These are phyloP conservation scores for Lablab purpureus DNA, from an alignment of 306 rosid genomes.

Conservation along the genomic window DNA sequence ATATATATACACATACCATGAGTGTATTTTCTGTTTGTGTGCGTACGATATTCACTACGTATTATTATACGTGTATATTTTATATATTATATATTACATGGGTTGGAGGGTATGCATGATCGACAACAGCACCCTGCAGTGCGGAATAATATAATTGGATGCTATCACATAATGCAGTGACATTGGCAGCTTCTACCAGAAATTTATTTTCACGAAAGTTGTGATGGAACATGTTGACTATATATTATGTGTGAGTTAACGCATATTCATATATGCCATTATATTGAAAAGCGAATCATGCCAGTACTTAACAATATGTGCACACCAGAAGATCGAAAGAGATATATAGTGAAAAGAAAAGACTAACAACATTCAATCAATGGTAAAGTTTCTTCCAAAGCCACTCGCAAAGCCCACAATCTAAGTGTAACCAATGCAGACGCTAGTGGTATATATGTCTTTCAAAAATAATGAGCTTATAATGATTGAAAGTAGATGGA, in stretches of 20 bases:
- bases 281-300: constrained; percentile 45
- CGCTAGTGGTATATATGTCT: constrained; percentile 41
- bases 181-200: constrained; percentile 53
- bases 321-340: constrained; percentile 41
- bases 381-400: constrained; percentile 38
- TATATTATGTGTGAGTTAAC: constrained; percentile 35
- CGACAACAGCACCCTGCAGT: constrained; percentile 30
- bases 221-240: constrained; percentile 56
- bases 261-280: constrained; percentile 42
- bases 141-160: constrained; percentile 46
- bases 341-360: constrained; percentile 45
- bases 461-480: constrained; percentile 44
- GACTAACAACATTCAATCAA: constrained; percentile 51
- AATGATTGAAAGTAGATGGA: constrained; percentile 49
- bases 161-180: constrained; percentile 50
- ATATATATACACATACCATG: too few species aligned
- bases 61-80: background rate
- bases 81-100: background rate
- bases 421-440: constrained; percentile 36
- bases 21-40: constrained; percentile 18
- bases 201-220: constrained; percentile 47
- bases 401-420: constrained; percentile 48
- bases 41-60: background rate
- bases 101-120: background rate
- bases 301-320: constrained; percentile 32